These are phyloP conservation scores for Rachicladosporium sp. DNA, from an alignment of 2,329 filamentous ascomycete genomes.

Conservation along the genomic window DNA sequence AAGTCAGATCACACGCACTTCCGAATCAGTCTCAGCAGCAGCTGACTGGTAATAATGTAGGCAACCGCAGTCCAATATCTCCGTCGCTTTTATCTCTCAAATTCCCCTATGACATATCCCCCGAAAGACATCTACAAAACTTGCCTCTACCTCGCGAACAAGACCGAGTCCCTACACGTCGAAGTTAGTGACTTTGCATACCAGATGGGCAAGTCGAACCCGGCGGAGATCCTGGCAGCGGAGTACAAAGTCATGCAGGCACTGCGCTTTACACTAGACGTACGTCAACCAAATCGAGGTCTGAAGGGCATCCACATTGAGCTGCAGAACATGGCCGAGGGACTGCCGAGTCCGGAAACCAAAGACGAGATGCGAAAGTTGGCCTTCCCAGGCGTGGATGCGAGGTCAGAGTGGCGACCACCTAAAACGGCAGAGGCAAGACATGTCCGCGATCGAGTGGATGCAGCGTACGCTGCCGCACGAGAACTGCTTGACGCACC, in stretches of 20 bases:
- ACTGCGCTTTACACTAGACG: slow-evolving; percentile 84
- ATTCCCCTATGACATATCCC: slow-evolving; percentile 92
- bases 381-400: slow-evolving; percentile 2
- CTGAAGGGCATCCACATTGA: slow-evolving; percentile 81
- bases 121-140: slow-evolving; percentile 81
- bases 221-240: slow-evolving; percentile 70
- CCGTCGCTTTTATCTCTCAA: slow-evolving; percentile 88
- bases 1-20: slow-evolving; percentile 29
- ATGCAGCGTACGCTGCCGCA: slow-evolving; percentile 58
- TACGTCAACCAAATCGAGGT: slow-evolving; percentile 78
- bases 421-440: slow-evolving; percentile 6
- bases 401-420: slow-evolving; percentile 12
- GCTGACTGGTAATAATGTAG: slow-evolving; percentile 23
- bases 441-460: slow-evolving; percentile 34
- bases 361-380: slow-evolving; percentile 13
- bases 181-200: slow-evolving; percentile 47
- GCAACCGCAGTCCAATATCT: slow-evolving; percentile 82
- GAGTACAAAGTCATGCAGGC: slow-evolving; percentile 91
- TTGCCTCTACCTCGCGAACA: slow-evolving; percentile 83
- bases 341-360: slow-evolving; percentile 32
- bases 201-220: slow-evolving; percentile 46
- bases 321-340: slow-evolving; percentile 53
- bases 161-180: slow-evolving; percentile 76
- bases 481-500: slow-evolving; percentile 59
- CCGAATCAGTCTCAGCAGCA: background rate